A percentile compares a stretch with the other conserved stretches of the same genome.
Conservation (phyloP, 2,329 filamentous ascomycete species). For the Penicillium sp. region DNA sequence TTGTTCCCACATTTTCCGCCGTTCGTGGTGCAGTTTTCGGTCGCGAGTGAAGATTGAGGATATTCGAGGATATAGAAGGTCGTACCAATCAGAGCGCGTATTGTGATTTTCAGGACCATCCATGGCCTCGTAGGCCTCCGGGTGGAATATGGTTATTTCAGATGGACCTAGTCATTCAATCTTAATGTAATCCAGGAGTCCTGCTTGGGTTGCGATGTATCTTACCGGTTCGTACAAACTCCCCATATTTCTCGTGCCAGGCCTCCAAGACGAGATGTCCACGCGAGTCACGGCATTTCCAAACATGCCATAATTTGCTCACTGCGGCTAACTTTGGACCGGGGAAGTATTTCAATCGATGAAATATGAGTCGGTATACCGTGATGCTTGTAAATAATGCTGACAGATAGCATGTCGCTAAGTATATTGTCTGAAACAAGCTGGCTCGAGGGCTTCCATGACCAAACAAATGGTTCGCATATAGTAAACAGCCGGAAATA, state of each 20-base stretch:
- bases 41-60: slow-evolving; percentile 12
- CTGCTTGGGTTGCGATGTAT: not conserved
- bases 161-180: not conserved
- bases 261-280: slow-evolving; percentile 2
- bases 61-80: slow-evolving; percentile 6
- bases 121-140: slow-evolving; percentile 9
- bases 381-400: not conserved
- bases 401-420: not conserved
- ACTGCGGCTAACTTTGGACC: not conserved
- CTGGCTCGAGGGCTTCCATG: not conserved
- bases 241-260: not conserved
- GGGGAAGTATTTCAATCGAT: slow-evolving; percentile 4
- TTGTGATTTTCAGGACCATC: slow-evolving; percentile 6
- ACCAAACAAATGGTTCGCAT: not conserved
- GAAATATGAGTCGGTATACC: not conserved
- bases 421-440: not conserved
- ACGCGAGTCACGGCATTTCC: slow-evolving; percentile 4
- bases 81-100: slow-evolving; percentile 12
- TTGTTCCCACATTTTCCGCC: slow-evolving; percentile 11
- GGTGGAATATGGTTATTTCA: slow-evolving; percentile 10
- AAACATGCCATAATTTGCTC: slow-evolving; percentile 7
- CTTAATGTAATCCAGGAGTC: not conserved
- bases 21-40: slow-evolving; percentile 1
- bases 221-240: slow-evolving; percentile 1
- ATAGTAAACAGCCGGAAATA: not conserved